Evolutionary conservation across 192 early-diverging fungal genomes (phyloP), one percentile per base, ranked within the genome.

Genomic region (Coemansia sp.): DNA sequence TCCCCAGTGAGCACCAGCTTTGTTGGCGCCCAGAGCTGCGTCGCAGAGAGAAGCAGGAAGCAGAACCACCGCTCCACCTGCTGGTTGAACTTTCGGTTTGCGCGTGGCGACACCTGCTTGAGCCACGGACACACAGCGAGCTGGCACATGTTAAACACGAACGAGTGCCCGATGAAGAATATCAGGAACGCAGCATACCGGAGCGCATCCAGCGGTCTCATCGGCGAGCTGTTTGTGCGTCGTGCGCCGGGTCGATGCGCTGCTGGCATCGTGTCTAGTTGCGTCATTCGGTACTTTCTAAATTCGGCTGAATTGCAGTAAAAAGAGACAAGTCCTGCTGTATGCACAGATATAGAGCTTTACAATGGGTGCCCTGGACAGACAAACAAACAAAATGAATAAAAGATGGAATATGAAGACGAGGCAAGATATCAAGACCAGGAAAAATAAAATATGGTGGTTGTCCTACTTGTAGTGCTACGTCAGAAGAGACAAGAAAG

Each of bases 21-120:
- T 38, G 84, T 85, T 5, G 84, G 84, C 39, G 84, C 84, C 70
- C 79, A 78, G 58, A 77, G 21, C 12, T 63, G 63, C 5, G 84
- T 85, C 12, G 64, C 70, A 1, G 54, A 57, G 42, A 85, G 60
- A n/a, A 85, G 76, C 52, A 70, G 50, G 5, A 61, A 61, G 50
- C 72, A 65, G 66, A 85, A 85, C 73, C 79, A 85, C 18, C 70
- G 79, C 70, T 85, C 79, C 18, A 72, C 74, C 41, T 85, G 79
- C 72, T 81, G 84, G 76, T 74, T 72, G 45, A 75, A 85, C 68
- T 66, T 77, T 66, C 79, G 84, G 61, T 75, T 56, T 5, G 44
- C 48, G 6, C 47, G 41, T 2, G 75, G 67, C 21, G 76, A 70
- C 37, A 75, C 18, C 0, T 69, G 60, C 53, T 39, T 56, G 40